Conservation (phyloP, 1,284 basidiomycete genomes). For the Rhodotorula glutinis region DNA sequence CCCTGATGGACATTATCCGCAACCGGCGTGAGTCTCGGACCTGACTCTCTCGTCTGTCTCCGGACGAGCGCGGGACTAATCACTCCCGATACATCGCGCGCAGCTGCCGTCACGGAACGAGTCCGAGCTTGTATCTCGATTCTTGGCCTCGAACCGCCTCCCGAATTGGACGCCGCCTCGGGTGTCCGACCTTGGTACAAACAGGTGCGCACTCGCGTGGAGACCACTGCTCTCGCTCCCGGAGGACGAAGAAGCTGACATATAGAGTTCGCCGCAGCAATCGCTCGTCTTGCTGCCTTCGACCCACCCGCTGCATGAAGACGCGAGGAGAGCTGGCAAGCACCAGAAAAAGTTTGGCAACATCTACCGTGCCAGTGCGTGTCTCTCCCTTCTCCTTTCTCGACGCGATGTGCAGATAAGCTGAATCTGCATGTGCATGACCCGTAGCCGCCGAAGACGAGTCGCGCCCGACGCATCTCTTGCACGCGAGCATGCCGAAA, state of each 20-base stretch:
- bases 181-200: slow-evolving; percentile 37
- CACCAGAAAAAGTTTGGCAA: slow-evolving; percentile 40
- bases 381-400: too few relatives aligned
- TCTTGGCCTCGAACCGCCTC: slow-evolving; percentile 36
- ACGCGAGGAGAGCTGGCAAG: slow-evolving; percentile 33
- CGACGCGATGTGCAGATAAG: neutral
- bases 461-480: slow-evolving; percentile 33
- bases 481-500: slow-evolving; percentile 32
- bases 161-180: slow-evolving; percentile 26
- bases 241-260: neutral
- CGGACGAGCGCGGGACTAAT: neutral
- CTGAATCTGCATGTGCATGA: neutral
- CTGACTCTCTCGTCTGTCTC: neutral
- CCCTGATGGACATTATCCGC: slow-evolving; percentile 69
- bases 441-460: slow-evolving; percentile 35
- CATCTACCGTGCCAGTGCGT: slow-evolving; percentile 33
- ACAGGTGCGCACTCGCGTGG: slow-evolving; percentile 9
- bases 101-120: slow-evolving; percentile 11
- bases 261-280: slow-evolving; percentile 4
- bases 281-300: slow-evolving; percentile 38
- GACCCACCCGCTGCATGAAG: slow-evolving; percentile 36
- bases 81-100: rapidly evolving
- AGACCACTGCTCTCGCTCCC: neutral
- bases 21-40: slow-evolving; percentile 57
- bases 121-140: slow-evolving; percentile 32